phyloP scores from a whole-genome alignment of 257 asterid species.

The Nicotiana undulata region DNA sequence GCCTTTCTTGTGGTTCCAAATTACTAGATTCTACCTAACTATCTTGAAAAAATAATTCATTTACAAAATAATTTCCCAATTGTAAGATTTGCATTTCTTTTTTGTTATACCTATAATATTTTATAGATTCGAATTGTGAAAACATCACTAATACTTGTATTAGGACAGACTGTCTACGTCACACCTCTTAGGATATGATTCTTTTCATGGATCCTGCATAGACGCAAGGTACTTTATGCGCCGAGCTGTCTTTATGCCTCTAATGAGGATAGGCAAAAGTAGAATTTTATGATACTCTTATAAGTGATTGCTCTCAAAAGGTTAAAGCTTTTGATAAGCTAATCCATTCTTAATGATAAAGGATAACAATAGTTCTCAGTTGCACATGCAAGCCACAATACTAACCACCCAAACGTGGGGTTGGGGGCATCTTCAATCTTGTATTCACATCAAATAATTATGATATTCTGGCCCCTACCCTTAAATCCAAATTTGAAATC shows the following conservation, averaged over 20 bases:
- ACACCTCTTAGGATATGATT: too few species aligned
- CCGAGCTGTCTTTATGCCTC: too few species aligned
- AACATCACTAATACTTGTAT: too few species aligned
- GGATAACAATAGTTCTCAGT: slow-evolving; percentile 8
- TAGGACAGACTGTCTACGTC: accelerated
- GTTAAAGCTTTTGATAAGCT: slow-evolving; percentile 19
- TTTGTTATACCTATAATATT: too few species aligned
- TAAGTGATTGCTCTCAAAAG: slow-evolving; percentile 17
- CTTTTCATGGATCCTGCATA: too few species aligned
- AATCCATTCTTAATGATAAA: slow-evolving; percentile 38
- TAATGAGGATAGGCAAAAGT: not conserved
- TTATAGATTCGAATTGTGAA: too few species aligned
- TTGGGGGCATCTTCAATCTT: not conserved
- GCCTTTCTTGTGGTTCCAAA: not conserved
- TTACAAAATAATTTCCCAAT: not conserved
- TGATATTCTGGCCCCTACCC: not conserved
- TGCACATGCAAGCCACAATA: slow-evolving; percentile 38
- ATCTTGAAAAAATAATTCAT: not conserved
- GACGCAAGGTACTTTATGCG: too few species aligned
- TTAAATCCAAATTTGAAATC: not conserved
- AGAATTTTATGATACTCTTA: not conserved
- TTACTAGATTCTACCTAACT: not conserved
- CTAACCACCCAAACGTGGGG: slow-evolving; percentile 4
- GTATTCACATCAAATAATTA: not conserved
- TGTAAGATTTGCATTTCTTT: not conserved